Conservation (phyloP, 805 yeast species). For the Nakazawaea ernobii region DNA sequence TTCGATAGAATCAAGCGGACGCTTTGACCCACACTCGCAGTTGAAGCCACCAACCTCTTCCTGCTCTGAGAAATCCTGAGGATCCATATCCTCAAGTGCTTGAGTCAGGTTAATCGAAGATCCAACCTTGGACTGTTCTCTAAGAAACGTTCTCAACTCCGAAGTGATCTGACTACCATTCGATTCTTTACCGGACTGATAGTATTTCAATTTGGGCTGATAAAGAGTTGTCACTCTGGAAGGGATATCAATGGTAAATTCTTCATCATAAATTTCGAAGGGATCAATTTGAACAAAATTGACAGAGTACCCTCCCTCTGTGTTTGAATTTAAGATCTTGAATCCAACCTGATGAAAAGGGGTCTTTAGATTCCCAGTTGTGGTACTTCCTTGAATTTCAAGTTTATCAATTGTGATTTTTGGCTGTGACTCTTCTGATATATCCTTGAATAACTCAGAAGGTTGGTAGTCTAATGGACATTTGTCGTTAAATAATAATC, state of each 20-base stretch:
- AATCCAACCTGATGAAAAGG: slow-evolving; percentile 17
- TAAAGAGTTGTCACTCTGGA: not conserved
- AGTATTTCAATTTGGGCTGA: slow-evolving; percentile 17
- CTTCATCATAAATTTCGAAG: slow-evolving; percentile 13
- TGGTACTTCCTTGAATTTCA: slow-evolving; percentile 14
- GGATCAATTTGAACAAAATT: slow-evolving; percentile 25
- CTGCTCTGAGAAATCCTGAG: not conserved
- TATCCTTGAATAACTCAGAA: slow-evolving; percentile 35
- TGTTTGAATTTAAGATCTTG: slow-evolving; percentile 21
- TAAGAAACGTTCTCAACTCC: slow-evolving; percentile 12
- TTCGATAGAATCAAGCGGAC: slow-evolving; percentile 11
- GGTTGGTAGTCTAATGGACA: slow-evolving; percentile 48
- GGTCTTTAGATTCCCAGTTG: slow-evolving; percentile 21
- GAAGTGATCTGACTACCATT: slow-evolving; percentile 8
- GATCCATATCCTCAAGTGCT: not conserved
- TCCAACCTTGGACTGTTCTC: not conserved
- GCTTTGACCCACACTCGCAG: slow-evolving; percentile 18
- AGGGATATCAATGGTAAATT: not conserved
- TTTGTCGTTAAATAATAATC: slow-evolving; percentile 41
- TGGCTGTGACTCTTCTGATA: slow-evolving; percentile 29
- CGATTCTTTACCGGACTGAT: slow-evolving; percentile 17
- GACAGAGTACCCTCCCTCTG: slow-evolving; percentile 31
- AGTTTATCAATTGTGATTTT: slow-evolving; percentile 21
- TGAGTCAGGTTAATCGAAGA: slow-evolving; percentile 11
- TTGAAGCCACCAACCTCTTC: not conserved